Percentiles rank a stretch among this genome's conserved stretches.
phyloP scores from a whole-genome alignment of 352 stramenopile species.

The Phytophthora pseudosyringae region DNA sequence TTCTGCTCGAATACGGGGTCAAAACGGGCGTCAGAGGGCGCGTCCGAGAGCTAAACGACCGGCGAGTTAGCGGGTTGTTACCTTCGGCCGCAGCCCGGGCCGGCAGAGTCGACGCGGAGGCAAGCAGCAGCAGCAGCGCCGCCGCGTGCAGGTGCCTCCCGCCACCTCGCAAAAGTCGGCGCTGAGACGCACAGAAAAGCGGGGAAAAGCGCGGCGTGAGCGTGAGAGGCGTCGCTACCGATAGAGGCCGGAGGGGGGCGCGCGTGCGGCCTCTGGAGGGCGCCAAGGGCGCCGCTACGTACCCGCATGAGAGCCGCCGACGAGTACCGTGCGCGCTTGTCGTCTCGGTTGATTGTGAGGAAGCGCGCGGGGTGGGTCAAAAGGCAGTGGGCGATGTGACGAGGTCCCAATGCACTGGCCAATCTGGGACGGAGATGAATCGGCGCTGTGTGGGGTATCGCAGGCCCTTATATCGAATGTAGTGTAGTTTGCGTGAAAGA shows the following conservation, averaged over 20 bases:
- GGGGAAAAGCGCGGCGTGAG: conserved; percentile 10
- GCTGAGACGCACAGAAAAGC: conserved; percentile 16
- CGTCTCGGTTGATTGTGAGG: conserved; percentile 25
- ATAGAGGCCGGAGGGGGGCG: not conserved
- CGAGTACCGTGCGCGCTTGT: conserved; percentile 19
- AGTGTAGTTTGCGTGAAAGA: conserved; percentile 7
- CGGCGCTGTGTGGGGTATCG: not conserved
- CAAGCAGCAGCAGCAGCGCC: conserved; percentile 34
- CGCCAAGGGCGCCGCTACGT: conserved; percentile 1
- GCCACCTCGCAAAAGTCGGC: conserved; percentile 38
- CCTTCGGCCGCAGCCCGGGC: conserved; percentile 11
- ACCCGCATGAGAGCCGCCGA: conserved; percentile 37
- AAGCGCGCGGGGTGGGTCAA: conserved; percentile 9
- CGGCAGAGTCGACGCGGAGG: conserved; percentile 23
- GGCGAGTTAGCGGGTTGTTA: not conserved
- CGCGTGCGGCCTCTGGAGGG: not conserved
- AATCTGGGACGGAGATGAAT: not conserved
- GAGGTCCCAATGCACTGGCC: conserved; percentile 6
- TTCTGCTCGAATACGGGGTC: conserved; percentile 21
- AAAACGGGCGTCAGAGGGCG: conserved; percentile 7
- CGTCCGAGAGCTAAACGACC: not conserved
- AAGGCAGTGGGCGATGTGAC: conserved; percentile 24
- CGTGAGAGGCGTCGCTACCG: conserved; percentile 5
- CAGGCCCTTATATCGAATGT: not conserved
- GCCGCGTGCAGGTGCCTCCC: conserved; percentile 22